A percentile compares a stretch with the other conserved stretches of the same genome.
Evolutionary conservation across 495 filamentous ascomycete species (phyloP).

Genomic region (Penicillium longicatenatum): DNA sequence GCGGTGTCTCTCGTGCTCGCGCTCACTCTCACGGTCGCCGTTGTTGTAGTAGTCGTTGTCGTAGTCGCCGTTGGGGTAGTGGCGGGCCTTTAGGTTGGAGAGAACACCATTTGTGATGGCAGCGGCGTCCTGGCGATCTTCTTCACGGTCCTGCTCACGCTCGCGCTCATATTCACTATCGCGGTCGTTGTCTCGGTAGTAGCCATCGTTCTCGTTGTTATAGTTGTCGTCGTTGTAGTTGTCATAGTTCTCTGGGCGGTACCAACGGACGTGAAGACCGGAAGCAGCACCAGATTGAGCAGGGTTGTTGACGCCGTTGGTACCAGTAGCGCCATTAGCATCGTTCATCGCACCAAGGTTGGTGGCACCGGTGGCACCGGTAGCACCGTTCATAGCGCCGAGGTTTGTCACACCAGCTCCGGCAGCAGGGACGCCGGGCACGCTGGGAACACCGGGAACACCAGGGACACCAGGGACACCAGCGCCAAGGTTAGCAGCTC

Average conservation of each 20-base stretch:
- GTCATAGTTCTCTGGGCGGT: background rate
- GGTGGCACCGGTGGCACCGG: background rate
- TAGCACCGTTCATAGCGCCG: background rate
- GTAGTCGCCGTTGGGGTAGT: background rate
- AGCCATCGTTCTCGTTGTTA: background rate
- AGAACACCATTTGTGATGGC: conserved; percentile 1
- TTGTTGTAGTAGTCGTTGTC: background rate
- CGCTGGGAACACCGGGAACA: background rate
- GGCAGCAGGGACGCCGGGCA: conserved; percentile 1
- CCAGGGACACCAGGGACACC: background rate
- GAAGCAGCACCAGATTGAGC: background rate
- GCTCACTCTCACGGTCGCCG: background rate
- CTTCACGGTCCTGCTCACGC: conserved; percentile 5
- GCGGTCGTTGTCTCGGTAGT: background rate
- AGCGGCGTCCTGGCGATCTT: conserved; percentile 3
- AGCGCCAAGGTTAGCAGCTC: conserved; percentile 2
- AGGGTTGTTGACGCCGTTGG: background rate
- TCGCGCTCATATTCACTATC: conserved; percentile 4
- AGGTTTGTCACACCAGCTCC: conserved; percentile 6
- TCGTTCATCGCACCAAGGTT: background rate
- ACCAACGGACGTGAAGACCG: background rate
- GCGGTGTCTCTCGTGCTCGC: conserved; percentile 4
- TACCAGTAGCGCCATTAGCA: background rate
- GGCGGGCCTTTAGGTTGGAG: conserved; percentile 1
- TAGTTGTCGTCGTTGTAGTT: background rate